Evolutionary conservation across 495 filamentous ascomycete genomes (phyloP), one percentile per base, ranked within the genome.

Genomic region (Bacidia gigantensis): DNA sequence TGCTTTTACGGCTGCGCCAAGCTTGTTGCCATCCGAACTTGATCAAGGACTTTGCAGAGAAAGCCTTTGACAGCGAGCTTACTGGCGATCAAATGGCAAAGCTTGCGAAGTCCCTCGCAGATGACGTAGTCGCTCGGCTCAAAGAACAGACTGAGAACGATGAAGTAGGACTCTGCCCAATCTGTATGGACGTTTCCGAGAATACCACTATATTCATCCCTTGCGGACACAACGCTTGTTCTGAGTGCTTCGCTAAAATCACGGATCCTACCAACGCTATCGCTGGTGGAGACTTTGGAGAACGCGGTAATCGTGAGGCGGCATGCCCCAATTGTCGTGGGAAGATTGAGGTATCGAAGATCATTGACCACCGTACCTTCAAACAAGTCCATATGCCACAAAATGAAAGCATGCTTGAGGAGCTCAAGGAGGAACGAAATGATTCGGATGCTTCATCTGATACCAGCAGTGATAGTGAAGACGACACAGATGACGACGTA

Each of bases 11-110:
- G 12, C 77, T 98, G 9, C 77, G 87, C n/a, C 92, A 98, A 66
- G 85, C 85, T 26, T 92, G 86, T 60, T 94, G 88, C 58, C 92
- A 98, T 65, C 89, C 89, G 1, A 86, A 93, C 62, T 70, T 98
- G n/a, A 89, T 93, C 49, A 73, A 71, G 11, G 88, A 90, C 52
- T 80, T 84, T 56, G 80, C 79, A 26, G 60, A 70, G 21, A 69
- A 79, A 50, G 69, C 71, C n/a, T 67, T 65, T 46, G 65, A 72
- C 52, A 60, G 66, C 57, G 64, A 67, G 51, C 54, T 76, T 40
- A 61, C 73, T 10, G 68, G 73, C 1, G 76, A 80, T 1, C 71
- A 77, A 5, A 77, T 88, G 67, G 48, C 79, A 11, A 73, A 72
- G 9, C 72, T 92, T 20, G 88, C 89, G 0, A 76, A 76, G 51